phyloP scores from a whole-genome alignment of 2,329 filamentous ascomycete species.

The Nemania sp. region DNA sequence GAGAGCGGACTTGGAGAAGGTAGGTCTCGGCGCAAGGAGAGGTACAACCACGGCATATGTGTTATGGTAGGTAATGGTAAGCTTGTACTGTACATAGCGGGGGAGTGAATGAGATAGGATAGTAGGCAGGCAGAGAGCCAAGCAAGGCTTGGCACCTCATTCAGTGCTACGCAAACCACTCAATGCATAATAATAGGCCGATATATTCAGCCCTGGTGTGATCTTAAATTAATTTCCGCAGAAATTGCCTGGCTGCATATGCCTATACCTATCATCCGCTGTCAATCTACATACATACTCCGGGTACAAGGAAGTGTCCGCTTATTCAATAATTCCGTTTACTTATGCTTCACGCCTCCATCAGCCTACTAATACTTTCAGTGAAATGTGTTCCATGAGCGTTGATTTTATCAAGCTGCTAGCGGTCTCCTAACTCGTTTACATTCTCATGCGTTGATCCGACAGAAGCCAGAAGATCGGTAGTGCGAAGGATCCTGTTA shows the following conservation, averaged over 20 bases:
- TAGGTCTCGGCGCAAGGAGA: too few relatives aligned
- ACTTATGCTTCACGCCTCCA: too few relatives aligned
- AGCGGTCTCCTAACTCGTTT: neutral
- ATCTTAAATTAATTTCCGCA: too few relatives aligned
- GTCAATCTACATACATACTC: neutral
- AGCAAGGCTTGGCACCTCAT: neutral
- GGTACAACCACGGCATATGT: neutral
- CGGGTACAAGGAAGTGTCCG: neutral
- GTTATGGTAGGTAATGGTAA: too few relatives aligned
- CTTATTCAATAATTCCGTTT: neutral
- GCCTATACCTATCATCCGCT: neutral
- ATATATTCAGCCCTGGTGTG: too few relatives aligned
- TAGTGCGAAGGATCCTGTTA: neutral
- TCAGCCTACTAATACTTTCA: too few relatives aligned
- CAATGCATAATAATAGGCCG: too few relatives aligned
- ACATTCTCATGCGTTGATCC: neutral
- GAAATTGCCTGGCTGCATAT: too few relatives aligned
- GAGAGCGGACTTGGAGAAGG: too few relatives aligned
- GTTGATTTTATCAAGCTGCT: neutral
- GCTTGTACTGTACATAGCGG: too few relatives aligned
- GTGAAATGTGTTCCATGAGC: too few relatives aligned
- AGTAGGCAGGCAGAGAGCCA: neutral
- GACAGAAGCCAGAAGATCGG: neutral
- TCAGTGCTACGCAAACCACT: neutral
- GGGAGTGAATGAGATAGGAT: too few relatives aligned